phyloP scores from a whole-genome alignment of 1,284 basidiomycete species.

The Phenoliferia sp. region DNA sequence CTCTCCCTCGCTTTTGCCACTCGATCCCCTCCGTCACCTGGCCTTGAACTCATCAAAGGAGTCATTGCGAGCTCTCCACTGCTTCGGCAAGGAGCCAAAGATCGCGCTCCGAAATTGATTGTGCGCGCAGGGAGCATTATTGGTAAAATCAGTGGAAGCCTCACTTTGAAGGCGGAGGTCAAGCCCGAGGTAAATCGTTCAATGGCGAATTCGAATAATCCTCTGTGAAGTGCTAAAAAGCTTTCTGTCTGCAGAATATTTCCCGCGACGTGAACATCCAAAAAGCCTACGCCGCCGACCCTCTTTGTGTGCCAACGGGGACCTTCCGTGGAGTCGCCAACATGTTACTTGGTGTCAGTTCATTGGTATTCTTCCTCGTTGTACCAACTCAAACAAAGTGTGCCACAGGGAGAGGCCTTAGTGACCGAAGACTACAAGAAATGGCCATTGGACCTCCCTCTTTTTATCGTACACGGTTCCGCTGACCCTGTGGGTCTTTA shows the following conservation, averaged over 20 bases:
- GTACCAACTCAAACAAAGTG: neutral
- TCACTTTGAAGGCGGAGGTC: constrained; percentile 30
- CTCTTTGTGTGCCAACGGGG: constrained; percentile 35
- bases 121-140: constrained; percentile 29
- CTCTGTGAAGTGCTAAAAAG: too few species aligned
- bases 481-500: constrained; percentile 38
- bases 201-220: too few species aligned
- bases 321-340: constrained; percentile 39
- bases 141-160: constrained; percentile 19
- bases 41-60: constrained; percentile 38
- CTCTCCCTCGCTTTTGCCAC: constrained; percentile 41
- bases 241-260: constrained; percentile 33
- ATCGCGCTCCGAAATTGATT: constrained; percentile 15
- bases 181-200: constrained; percentile 24
- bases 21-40: constrained; percentile 31
- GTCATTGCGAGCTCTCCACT: constrained; percentile 41
- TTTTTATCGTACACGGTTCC: constrained; percentile 43
- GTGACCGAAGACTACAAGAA: constrained; percentile 34
- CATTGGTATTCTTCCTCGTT: neutral
- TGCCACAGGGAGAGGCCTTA: constrained; percentile 31
- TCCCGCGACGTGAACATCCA: constrained; percentile 31
- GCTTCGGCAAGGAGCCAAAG: constrained; percentile 35
- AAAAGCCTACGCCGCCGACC: constrained; percentile 34
- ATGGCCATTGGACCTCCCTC: constrained; percentile 40
- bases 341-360: constrained; percentile 39